A percentile compares a stretch with the other conserved stretches of the same genome.
Conservation (phyloP, 2,329 filamentous ascomycete species). For the Monosporascus cannonballus region DNA sequence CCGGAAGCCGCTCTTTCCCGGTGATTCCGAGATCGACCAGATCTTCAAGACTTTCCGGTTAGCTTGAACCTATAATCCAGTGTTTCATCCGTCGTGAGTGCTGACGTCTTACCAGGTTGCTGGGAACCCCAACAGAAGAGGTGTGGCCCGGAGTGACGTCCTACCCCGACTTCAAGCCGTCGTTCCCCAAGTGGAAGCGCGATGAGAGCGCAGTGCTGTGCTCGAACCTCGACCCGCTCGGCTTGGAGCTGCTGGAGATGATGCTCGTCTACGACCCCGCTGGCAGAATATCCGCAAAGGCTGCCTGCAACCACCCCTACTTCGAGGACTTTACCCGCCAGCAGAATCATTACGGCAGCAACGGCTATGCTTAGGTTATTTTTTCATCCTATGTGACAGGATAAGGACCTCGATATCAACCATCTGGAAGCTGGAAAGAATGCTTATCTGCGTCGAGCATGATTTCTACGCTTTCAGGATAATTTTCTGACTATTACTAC, state of each 20-base stretch:
- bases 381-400: neutral
- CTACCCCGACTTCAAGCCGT: slow-evolving; percentile 88
- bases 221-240: slow-evolving; percentile 64
- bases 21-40: slow-evolving; percentile 88
- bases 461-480: neutral
- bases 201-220: slow-evolving; percentile 62
- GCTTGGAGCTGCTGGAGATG: slow-evolving; percentile 60
- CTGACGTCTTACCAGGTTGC: slow-evolving; percentile 42
- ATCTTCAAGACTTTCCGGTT: slow-evolving; percentile 94
- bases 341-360: slow-evolving; percentile 12
- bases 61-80: slow-evolving; percentile 15
- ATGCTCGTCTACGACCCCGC: slow-evolving; percentile 86
- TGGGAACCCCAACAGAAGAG: slow-evolving; percentile 77
- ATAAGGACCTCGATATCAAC: neutral
- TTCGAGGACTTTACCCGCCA: slow-evolving; percentile 44
- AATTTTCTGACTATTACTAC: neutral
- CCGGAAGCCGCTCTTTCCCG: slow-evolving; percentile 84
- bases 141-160: slow-evolving; percentile 90
- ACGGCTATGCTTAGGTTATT: slow-evolving; percentile 15
- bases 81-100: neutral
- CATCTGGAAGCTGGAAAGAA: neutral
- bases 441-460: neutral
- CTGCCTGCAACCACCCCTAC: slow-evolving; percentile 78
- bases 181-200: slow-evolving; percentile 85
- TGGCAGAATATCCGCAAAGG: slow-evolving; percentile 81